Conservation (phyloP, 2,329 filamentous ascomycete species). For the Fusarium ramigenum region DNA sequence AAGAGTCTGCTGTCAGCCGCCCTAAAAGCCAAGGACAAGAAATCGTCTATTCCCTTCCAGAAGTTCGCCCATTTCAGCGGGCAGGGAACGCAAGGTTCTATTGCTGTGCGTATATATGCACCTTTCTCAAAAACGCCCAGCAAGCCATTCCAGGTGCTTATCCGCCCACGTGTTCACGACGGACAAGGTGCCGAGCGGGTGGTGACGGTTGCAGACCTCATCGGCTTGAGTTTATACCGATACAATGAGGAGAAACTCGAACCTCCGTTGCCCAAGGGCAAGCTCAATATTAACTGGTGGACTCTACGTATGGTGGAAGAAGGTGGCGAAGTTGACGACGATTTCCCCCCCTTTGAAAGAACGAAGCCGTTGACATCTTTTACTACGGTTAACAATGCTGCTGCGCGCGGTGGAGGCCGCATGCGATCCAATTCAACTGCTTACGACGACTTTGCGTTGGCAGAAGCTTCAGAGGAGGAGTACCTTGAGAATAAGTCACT, state of each 20-base stretch:
- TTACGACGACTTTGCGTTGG: slow-evolving; percentile 84
- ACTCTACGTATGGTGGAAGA: slow-evolving; percentile 85
- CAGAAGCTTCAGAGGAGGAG: slow-evolving; percentile 74
- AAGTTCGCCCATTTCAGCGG: slow-evolving; percentile 80
- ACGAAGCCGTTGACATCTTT: slow-evolving; percentile 80
- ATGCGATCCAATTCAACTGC: slow-evolving; percentile 77
- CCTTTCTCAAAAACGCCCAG: slow-evolving; percentile 73
- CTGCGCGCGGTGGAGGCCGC: slow-evolving; percentile 69
- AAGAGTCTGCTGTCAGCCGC: slow-evolving; percentile 77
- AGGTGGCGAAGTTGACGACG: slow-evolving; percentile 84
- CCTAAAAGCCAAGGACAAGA: slow-evolving; percentile 75
- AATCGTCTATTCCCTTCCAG: slow-evolving; percentile 77
- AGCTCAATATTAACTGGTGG: slow-evolving; percentile 84
- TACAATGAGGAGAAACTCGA: slow-evolving; percentile 81
- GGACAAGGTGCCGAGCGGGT: slow-evolving; percentile 68
- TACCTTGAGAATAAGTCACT: slow-evolving; percentile 74
- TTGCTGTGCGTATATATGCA: slow-evolving; percentile 80
- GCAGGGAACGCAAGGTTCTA: slow-evolving; percentile 79
- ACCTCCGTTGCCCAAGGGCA: slow-evolving; percentile 70
- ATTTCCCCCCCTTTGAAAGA: slow-evolving; percentile 81
- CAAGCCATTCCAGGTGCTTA: slow-evolving; percentile 76
- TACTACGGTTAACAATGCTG: slow-evolving; percentile 83
- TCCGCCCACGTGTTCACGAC: slow-evolving; percentile 74
- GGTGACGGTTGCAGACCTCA: slow-evolving; percentile 81
- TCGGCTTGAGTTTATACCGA: slow-evolving; percentile 80